phyloP scores from a whole-genome alignment of 495 filamentous ascomycete genomes.

The Lichina pygmaea region DNA sequence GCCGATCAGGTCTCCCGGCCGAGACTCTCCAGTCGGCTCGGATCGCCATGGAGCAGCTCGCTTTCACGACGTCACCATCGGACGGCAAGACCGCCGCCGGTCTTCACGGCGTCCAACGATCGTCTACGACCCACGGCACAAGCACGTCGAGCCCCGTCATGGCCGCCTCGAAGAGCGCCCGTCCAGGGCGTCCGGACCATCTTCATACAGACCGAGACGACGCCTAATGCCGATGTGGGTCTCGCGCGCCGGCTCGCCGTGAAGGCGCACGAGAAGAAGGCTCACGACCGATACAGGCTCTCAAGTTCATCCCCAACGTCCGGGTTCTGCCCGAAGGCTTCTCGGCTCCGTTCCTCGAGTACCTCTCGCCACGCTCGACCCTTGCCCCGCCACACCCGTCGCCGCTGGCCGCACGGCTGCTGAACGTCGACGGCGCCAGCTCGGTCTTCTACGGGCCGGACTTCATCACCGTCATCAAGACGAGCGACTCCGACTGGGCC shows the following conservation, averaged over 20 bases:
- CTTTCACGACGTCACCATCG: too few relatives aligned
- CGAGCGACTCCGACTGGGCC: conserved; percentile 66
- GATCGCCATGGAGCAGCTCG: too few relatives aligned
- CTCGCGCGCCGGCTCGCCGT: background rate
- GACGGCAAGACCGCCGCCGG: conserved; percentile 6
- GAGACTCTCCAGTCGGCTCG: too few relatives aligned
- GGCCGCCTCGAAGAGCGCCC: conserved; percentile 6
- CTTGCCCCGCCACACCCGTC: conserved; percentile 75
- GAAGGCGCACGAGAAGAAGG: background rate
- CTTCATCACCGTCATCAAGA: conserved; percentile 91
- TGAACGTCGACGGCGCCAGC: conserved; percentile 76
- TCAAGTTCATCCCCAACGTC: conserved; percentile 86
- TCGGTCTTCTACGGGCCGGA: conserved; percentile 87
- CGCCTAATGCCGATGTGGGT: conserved; percentile 66
- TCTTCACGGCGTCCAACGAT: conserved; percentile 21
- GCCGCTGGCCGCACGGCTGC: conserved; percentile 66
- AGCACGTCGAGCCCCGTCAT: conserved; percentile 9
- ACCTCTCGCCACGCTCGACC: conserved; percentile 65
- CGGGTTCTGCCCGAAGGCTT: conserved; percentile 48
- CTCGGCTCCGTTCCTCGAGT: conserved; percentile 61
- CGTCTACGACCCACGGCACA: conserved; percentile 20
- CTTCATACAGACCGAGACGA: conserved; percentile 90
- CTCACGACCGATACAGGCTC: conserved; percentile 17
- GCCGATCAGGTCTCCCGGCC: too few relatives aligned
- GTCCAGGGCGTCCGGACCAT: conserved; percentile 40